Percentiles rank a stretch among this genome's conserved stretches.
Conservation (phyloP, 2,329 filamentous ascomycete genomes). For the Septoria linicola region DNA sequence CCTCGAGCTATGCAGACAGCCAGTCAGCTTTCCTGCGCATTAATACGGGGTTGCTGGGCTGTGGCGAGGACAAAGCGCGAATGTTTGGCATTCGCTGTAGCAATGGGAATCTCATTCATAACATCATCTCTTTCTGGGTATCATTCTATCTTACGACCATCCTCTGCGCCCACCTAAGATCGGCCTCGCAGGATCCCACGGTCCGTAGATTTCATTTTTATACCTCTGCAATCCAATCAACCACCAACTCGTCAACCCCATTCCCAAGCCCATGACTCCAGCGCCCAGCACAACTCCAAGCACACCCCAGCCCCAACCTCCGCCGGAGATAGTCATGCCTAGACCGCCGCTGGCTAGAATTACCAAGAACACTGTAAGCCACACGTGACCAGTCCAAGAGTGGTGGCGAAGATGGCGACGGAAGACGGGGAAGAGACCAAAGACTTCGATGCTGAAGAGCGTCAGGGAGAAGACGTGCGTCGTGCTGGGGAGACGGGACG, state of each 20-base stretch:
- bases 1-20: too few relatives aligned
- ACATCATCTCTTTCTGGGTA: constrained; percentile 1
- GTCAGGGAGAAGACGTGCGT: constrained; percentile 94
- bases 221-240: constrained; percentile 95
- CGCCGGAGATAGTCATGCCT: constrained; percentile 57
- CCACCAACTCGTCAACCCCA: constrained; percentile 98
- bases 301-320: constrained; percentile 58
- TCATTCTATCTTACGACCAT: constrained; percentile 7
- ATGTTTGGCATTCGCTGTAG: too few relatives aligned
- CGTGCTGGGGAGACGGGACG: constrained; percentile 82
- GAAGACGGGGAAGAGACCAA: constrained; percentile 96
- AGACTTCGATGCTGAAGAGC: constrained; percentile 95
- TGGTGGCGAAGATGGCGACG: constrained; percentile 80
- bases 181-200: constrained; percentile 93
- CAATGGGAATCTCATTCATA: neutral
- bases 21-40: too few relatives aligned
- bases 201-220: constrained; percentile 97
- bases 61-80: too few relatives aligned
- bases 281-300: constrained; percentile 74
- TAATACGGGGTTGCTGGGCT: too few relatives aligned
- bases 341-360: constrained; percentile 77
- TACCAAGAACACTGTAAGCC: constrained; percentile 73
- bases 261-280: constrained; percentile 71
- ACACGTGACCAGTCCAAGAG: constrained; percentile 76
- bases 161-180: constrained; percentile 43